Base-by-base conservation (phyloP, 2,329 filamentous ascomycete species). In the Boeremia exigua region DNA sequence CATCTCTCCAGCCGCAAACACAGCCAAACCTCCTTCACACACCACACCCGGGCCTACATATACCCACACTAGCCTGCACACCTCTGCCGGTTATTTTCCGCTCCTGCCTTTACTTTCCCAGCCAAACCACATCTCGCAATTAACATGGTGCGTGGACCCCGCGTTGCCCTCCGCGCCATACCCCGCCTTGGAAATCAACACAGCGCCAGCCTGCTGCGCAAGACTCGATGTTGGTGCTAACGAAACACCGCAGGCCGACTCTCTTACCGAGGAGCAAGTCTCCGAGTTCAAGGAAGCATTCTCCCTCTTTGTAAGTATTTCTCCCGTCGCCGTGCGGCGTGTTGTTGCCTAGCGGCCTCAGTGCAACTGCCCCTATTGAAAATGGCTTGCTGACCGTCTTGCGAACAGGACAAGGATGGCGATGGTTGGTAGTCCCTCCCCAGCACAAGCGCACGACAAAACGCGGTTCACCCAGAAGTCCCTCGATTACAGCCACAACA, bases 261-360 rank as follows among this genome's bases (percentile, higher is more conserved):
- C 94, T 80, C 89, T 99, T 76, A 98, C 95, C 72, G 95, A 99
- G 86, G 95, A 99, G 84, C 95, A 99, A 87, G 95, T 99, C 79
- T 98, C 95, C 78, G 95, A 99, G 84, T 99, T 98, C 86, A 99
- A 98, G 90, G 95, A 99, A 84, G 95, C 95, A 52, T 99, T 99
- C 84, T 99, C 95, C 79, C 91, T 99, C 68, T 99, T 99, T 81
- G 95, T 99, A 89, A 89, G 95, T 88, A 51, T 34, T 52, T 53
- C 58, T 30, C 14, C 25, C 33, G 33, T 53, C 59, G 36, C 38
- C 19, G 33, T 52, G 54, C 48, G 11, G 33, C 43, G 50, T 47
- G 53, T 47, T 61, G 66, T 60, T 69, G 70, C 69, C 71, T 71
- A 50, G 61, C 58, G 48, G 56, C 58, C 39, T 49, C 42, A 25